Percentiles rank a stretch among this genome's conserved stretches.
Conservation (phyloP, 176 grass and related monocot genomes). For the Avena eriantha region DNA sequence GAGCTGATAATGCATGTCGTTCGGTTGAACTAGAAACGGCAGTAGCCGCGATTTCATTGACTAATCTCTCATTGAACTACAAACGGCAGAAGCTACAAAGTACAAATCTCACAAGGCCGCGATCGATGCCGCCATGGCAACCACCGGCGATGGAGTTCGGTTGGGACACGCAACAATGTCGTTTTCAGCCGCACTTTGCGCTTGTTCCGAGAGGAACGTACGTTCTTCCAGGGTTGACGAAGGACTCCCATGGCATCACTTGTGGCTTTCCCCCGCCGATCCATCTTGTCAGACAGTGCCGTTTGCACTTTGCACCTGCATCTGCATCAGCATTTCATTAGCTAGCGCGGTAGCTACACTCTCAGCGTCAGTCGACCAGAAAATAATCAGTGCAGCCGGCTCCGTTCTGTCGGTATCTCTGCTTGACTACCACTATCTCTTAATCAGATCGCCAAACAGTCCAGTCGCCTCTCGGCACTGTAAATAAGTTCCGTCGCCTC, state of each 20-base stretch:
- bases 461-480: too few species aligned
- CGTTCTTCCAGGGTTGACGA: not conserved
- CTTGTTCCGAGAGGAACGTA: not conserved
- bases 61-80: not conserved
- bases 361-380: not conserved
- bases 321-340: not conserved
- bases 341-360: not conserved
- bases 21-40: not conserved
- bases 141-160: not conserved
- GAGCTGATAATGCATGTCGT: not conserved
- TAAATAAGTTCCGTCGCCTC: too few species aligned
- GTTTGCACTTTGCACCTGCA: not conserved
- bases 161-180: not conserved
- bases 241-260: not conserved
- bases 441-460: too few species aligned
- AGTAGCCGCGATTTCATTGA: too few species aligned
- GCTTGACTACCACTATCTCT: not conserved
- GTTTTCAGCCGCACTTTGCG: not conserved
- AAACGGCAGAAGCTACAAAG: not conserved
- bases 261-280: not conserved
- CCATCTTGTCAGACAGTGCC: not conserved
- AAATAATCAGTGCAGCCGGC: not conserved
- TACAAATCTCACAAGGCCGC: not conserved
- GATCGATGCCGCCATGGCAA: conserved; percentile 12
- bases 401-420: not conserved